These are phyloP conservation scores for Ascocoryne sarcoides DNA, from an alignment of 2,329 filamentous ascomycete genomes.

Conservation along the genomic window DNA sequence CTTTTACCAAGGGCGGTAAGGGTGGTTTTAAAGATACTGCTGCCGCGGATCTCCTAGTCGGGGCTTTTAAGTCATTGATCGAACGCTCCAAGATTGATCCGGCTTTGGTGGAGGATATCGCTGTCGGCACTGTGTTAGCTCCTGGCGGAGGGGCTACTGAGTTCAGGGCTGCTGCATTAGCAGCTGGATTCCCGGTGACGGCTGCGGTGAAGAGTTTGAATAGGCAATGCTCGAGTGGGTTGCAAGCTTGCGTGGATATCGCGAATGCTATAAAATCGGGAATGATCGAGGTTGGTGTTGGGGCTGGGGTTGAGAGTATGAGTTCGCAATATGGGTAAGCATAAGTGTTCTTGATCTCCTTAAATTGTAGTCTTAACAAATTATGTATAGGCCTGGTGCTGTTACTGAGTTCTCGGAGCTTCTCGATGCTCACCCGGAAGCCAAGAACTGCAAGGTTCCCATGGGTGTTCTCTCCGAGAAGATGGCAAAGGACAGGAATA, in stretches of 20 bases:
- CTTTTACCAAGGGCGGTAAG: slow-evolving; percentile 87
- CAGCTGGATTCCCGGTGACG: slow-evolving; percentile 80
- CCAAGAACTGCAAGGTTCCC: slow-evolving; percentile 93
- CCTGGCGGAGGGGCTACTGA: slow-evolving; percentile 94
- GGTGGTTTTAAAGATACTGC: slow-evolving; percentile 93
- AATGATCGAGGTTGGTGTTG: slow-evolving; percentile 93
- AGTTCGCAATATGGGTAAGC: slow-evolving; percentile 77
- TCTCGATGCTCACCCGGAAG: slow-evolving; percentile 70
- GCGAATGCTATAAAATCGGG: slow-evolving; percentile 84
- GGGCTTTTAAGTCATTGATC: slow-evolving; percentile 73
- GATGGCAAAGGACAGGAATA: slow-evolving; percentile 80
- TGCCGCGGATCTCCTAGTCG: slow-evolving; percentile 75
- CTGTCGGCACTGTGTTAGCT: slow-evolving; percentile 82
- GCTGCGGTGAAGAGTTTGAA: slow-evolving; percentile 84
- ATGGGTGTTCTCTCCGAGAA: slow-evolving; percentile 92
- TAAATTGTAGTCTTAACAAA: no score
- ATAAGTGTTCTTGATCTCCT: no score
- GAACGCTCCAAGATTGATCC: slow-evolving; percentile 85
- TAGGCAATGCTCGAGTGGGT: slow-evolving; percentile 86
- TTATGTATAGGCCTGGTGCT: slow-evolving; percentile 68
- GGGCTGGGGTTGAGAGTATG: slow-evolving; percentile 97
- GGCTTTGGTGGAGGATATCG: slow-evolving; percentile 79
- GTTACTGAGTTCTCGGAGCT: slow-evolving; percentile 90
- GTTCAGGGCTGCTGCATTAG: slow-evolving; percentile 71
- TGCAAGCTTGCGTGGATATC: slow-evolving; percentile 88